These are phyloP conservation scores for Diaporthe australafricana DNA, from an alignment of 2,329 filamentous ascomycete genomes.

Conservation along the genomic window DNA sequence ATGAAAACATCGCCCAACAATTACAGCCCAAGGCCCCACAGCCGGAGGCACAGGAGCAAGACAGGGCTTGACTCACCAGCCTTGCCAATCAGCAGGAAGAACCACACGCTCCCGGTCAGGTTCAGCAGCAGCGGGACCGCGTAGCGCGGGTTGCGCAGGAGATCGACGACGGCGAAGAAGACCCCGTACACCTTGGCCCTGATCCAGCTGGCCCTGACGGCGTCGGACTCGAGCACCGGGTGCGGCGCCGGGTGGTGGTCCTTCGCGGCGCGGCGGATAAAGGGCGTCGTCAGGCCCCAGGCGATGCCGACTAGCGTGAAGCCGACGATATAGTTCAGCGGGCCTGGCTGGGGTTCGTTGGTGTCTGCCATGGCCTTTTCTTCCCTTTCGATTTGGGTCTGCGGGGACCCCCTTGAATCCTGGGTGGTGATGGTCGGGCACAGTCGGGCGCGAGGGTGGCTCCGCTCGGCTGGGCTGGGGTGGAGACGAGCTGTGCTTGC, in stretches of 20 bases:
- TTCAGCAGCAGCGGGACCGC: constrained; percentile 88
- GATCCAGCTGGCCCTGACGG: constrained; percentile 68
- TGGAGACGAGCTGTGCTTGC: not conserved
- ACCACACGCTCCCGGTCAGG: constrained; percentile 94
- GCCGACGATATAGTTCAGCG: constrained; percentile 86
- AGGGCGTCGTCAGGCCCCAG: constrained; percentile 93
- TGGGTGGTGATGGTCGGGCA: not conserved
- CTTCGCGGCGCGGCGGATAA: constrained; percentile 88
- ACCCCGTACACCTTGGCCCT: constrained; percentile 72
- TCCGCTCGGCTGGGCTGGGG: constrained; percentile 18
- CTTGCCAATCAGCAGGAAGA: constrained; percentile 92
- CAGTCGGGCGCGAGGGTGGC: constrained; percentile 5
- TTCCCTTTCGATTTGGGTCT: too few species aligned
- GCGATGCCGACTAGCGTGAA: constrained; percentile 92
- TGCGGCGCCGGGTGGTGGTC: constrained; percentile 75
- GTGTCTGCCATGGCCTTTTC: constrained; percentile 29
- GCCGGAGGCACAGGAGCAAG: not conserved
- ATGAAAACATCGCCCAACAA: not conserved
- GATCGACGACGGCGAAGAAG: constrained; percentile 80
- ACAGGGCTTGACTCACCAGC: constrained; percentile 55
- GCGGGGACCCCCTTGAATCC: not conserved
- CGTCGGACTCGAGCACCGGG: constrained; percentile 62
- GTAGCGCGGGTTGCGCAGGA: constrained; percentile 85
- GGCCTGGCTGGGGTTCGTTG: constrained; percentile 54
- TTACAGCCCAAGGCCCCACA: constrained; percentile 21